Evolutionary conservation across 1,284 basidiomycete species (phyloP).

Genomic region (Moniliella sp.): DNA sequence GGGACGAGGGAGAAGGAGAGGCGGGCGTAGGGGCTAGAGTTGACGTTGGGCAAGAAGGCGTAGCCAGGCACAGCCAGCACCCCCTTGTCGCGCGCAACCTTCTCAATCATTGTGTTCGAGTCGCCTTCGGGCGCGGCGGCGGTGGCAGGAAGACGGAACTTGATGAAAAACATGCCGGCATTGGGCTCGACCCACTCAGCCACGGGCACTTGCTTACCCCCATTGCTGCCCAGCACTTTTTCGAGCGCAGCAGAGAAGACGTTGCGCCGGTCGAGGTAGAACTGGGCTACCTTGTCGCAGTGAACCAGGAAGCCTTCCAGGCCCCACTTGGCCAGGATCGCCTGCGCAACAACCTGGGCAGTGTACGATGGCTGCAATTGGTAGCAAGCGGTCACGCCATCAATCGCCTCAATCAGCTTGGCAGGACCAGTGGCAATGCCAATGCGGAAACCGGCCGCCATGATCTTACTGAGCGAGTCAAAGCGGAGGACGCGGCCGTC

Average conservation of each 20-base stretch:
- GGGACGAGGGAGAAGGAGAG: slow-evolving; percentile 22
- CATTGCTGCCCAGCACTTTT: slow-evolving; percentile 49
- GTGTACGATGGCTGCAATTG: slow-evolving; percentile 53
- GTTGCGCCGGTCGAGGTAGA: slow-evolving; percentile 59
- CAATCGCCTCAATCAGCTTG: slow-evolving; percentile 51
- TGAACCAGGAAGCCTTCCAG: slow-evolving; percentile 53
- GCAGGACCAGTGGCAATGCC: slow-evolving; percentile 65
- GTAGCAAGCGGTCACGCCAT: slow-evolving; percentile 46
- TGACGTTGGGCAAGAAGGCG: slow-evolving; percentile 37
- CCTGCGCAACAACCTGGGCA: slow-evolving; percentile 52
- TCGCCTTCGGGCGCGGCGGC: slow-evolving; percentile 40
- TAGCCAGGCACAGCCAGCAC: slow-evolving; percentile 59
- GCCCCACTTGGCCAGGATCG: slow-evolving; percentile 50
- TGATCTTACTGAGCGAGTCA: slow-evolving; percentile 42
- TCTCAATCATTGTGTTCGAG: slow-evolving; percentile 53
- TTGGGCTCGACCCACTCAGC: slow-evolving; percentile 54
- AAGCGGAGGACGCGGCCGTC: slow-evolving; percentile 27
- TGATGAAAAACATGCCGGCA: slow-evolving; percentile 44
- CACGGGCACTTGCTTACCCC: slow-evolving; percentile 4
- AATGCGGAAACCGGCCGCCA: slow-evolving; percentile 37
- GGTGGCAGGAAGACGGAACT: slow-evolving; percentile 20
- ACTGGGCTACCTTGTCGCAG: slow-evolving; percentile 46
- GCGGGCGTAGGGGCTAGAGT: slow-evolving; percentile 18
- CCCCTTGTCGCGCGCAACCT: slow-evolving; percentile 55
- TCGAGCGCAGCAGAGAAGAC: slow-evolving; percentile 56